Base-by-base conservation (phyloP, 306 rosid species). In the Trifolium subterraneum region DNA sequence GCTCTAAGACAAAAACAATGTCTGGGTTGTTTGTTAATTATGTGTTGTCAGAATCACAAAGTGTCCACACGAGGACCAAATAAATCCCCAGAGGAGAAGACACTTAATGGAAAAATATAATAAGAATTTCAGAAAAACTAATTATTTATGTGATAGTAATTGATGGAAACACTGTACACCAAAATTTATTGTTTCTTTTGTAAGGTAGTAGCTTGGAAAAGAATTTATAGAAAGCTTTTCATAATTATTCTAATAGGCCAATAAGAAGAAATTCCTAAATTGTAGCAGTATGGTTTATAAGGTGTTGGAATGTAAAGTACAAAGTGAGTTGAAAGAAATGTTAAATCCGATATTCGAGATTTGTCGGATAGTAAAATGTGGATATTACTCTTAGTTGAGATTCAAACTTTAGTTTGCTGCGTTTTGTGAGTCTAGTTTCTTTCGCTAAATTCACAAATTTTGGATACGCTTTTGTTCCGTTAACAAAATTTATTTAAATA, bases 1-100 rank as follows among this genome's bases (percentile, higher is more conserved):
- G 18, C 44, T 39, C 38, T 39, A 11, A 68, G 67, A 74, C 71
- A 13, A 39, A 20, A 82, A 86, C 84, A 74, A 11, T 60, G 75
- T 60, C 73, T 64, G 73, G 71, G 81, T 61, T 47, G 62, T 64
- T 72, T 58, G 73, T 70, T 69, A 51, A 71, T 80, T 23, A 12
- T 72, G 39, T 44, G 47, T 75, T 75, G 35, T 44, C 75, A 6
- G 50, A 68, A 36, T 23, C 70, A 64, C 71, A 68, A 14, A 51
- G 64, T 72, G 50, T 66, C 71, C 39, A n/a, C 39, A n/a, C 27
- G 9, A 47, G 58, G 51, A 51, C 66, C 19, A 64, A 48, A 59
- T 31, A 79, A 67, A 66, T 59, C 72, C 70, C 71, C 38, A 54
- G 55, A 71, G 61, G 55, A 41, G 47, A 41, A 58, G 73, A 62